Evolutionary conservation across 78 protist species (phyloP).

Genomic region (Bigelowiella natans): DNA sequence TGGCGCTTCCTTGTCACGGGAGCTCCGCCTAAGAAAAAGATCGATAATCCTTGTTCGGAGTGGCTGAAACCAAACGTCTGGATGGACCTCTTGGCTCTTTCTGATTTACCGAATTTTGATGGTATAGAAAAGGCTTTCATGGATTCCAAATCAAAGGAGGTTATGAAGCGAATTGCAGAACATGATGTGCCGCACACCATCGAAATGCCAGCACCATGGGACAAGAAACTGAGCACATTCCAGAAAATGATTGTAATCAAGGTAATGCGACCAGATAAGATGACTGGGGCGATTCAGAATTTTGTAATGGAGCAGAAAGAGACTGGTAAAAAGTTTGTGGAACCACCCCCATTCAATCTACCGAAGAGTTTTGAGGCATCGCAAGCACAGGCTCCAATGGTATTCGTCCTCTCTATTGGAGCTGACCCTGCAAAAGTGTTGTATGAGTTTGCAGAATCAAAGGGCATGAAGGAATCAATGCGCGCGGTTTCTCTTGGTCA

Average conservation of each 20-base stretch:
- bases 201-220: constrained; percentile 27
- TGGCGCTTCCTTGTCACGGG: constrained; percentile 62
- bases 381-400: constrained; percentile 48
- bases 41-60: constrained; percentile 37
- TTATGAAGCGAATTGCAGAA: constrained; percentile 38
- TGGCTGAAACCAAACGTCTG: constrained; percentile 61
- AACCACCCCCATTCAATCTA: constrained; percentile 68
- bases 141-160: neutral
- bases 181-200: constrained; percentile 7
- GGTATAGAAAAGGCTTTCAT: constrained; percentile 24
- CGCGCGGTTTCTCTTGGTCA: constrained; percentile 70
- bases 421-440: constrained; percentile 73
- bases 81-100: constrained; percentile 46
- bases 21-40: neutral
- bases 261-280: constrained; percentile 56
- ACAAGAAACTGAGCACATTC: neutral
- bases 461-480: constrained; percentile 49
- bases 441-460: constrained; percentile 53
- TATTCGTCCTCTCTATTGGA: constrained; percentile 80
- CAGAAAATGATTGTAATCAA: constrained; percentile 35
- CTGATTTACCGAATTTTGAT: constrained; percentile 26
- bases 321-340: constrained; percentile 48
- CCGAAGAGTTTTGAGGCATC: constrained; percentile 44
- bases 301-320: constrained; percentile 15
- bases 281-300: constrained; percentile 33